Percentiles rank a stretch among this genome's conserved stretches.
Evolutionary conservation across 306 rosid species (phyloP).

Genomic region (Hippophae tibetana): DNA sequence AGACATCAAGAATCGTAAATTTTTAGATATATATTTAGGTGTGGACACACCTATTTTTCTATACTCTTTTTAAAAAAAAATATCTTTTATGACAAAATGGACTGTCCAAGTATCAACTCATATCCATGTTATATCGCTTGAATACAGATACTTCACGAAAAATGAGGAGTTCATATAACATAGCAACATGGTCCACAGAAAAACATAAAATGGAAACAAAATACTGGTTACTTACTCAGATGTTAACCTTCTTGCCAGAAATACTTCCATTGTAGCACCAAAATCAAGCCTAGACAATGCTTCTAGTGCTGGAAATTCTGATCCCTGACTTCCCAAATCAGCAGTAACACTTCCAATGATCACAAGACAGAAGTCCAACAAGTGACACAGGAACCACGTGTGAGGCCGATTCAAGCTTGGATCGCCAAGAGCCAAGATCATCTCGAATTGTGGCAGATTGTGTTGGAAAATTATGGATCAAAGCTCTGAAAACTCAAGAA

Average conservation of each 20-base stretch:
- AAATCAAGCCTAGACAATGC: slow-evolving; percentile 90
- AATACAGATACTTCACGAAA: no score
- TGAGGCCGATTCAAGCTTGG: slow-evolving; percentile 90
- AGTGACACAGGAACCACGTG: slow-evolving; percentile 96
- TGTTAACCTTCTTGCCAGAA: slow-evolving; percentile 74
- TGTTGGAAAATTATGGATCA: no score
- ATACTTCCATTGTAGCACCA: slow-evolving; percentile 85
- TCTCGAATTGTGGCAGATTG: slow-evolving; percentile 42
- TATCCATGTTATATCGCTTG: no score
- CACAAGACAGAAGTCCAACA: slow-evolving; percentile 60
- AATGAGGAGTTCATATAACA: no score
- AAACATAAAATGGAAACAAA: not conserved
- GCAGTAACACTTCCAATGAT: slow-evolving; percentile 72
- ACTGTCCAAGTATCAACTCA: no score
- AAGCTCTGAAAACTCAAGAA: no score
- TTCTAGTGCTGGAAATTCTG: slow-evolving; percentile 80
- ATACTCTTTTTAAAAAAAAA: no score
- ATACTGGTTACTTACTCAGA: slow-evolving; percentile 48
- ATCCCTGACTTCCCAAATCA: slow-evolving; percentile 50
- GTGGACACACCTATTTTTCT: no score
- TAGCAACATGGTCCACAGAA: not conserved
- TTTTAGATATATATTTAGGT: no score
- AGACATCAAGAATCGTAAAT: no score
- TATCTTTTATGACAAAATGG: no score
- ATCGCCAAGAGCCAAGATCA: slow-evolving; percentile 80